Evolutionary conservation across 352 stramenopile species (phyloP).

Genomic region (Globisporangium irregulare): DNA sequence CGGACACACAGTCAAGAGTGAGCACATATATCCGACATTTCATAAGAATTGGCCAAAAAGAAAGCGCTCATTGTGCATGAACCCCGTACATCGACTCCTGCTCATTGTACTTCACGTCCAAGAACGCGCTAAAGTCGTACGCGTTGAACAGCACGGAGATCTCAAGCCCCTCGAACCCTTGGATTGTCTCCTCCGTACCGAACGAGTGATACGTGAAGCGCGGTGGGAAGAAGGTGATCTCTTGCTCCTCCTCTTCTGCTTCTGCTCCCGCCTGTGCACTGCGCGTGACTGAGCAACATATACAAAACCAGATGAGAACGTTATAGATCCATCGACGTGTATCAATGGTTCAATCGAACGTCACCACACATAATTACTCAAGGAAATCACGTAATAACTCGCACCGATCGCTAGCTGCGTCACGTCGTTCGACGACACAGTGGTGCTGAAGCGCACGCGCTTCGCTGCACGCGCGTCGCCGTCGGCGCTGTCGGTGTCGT

Average conservation of each 20-base stretch:
- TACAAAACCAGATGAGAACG: not conserved
- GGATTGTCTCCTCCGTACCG: conserved; percentile 64
- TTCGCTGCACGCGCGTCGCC: conserved; percentile 29
- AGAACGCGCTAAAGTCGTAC: conserved; percentile 55
- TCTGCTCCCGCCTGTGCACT: conserved; percentile 22
- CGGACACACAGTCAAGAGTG: not conserved
- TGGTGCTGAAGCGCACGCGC: conserved; percentile 62
- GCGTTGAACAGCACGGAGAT: conserved; percentile 63
- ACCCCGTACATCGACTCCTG: conserved; percentile 39
- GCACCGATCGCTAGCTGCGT: conserved; percentile 61
- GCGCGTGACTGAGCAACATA: conserved; percentile 32
- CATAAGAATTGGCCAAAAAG: not conserved
- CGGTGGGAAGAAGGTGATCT: conserved; percentile 51
- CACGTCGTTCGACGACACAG: conserved; percentile 41
- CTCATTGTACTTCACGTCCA: conserved; percentile 54
- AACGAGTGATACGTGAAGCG: conserved; percentile 84
- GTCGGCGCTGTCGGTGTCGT: conserved; percentile 1
- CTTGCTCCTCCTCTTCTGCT: conserved; percentile 18
- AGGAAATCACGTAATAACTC: not conserved
- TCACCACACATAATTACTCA: not conserved
- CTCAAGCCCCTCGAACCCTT: conserved; percentile 56
- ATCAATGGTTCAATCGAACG: not conserved
- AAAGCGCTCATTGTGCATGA: not conserved
- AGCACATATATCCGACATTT: not conserved
- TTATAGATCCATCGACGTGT: not conserved